These are phyloP conservation scores for Fusarium subtropicale DNA, from an alignment of 2,329 filamentous ascomycete species.

Conservation along the genomic window DNA sequence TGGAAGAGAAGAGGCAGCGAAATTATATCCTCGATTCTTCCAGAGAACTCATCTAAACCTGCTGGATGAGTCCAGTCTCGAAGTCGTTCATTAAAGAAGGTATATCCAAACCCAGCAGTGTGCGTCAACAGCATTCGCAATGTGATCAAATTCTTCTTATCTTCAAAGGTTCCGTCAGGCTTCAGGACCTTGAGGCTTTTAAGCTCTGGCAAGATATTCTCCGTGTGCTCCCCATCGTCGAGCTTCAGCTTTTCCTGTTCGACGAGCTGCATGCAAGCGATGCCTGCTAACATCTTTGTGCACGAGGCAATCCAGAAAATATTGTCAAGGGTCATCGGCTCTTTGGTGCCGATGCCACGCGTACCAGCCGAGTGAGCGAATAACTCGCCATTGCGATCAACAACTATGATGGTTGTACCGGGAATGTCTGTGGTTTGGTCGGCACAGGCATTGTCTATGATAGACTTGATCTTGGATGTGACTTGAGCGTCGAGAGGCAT, in stretches of 20 bases:
- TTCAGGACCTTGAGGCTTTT: conserved; percentile 59
- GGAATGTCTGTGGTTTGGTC: conserved; percentile 57
- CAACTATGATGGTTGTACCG: conserved; percentile 58
- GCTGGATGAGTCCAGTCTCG: conserved; percentile 60
- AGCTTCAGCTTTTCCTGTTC: conserved; percentile 62
- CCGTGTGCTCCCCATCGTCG: conserved; percentile 61
- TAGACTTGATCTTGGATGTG: conserved; percentile 32
- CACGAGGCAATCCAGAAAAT: conserved; percentile 71
- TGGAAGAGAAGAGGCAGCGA: conserved; percentile 68
- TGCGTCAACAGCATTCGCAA: conserved; percentile 69
- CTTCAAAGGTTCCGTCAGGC: conserved; percentile 53
- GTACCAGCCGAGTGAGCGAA: conserved; percentile 63
- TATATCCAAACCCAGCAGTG: conserved; percentile 68
- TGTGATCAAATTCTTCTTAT: conserved; percentile 64
- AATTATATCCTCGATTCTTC: conserved; percentile 62
- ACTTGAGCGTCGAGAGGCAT: conserved; percentile 37
- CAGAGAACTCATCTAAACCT: conserved; percentile 69
- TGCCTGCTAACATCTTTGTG: conserved; percentile 65
- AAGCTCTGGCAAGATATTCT: conserved; percentile 63
- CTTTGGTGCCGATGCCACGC: conserved; percentile 55
- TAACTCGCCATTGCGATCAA: conserved; percentile 61
- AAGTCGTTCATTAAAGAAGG: conserved; percentile 64
- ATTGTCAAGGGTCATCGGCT: conserved; percentile 69
- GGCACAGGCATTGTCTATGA: conserved; percentile 54
- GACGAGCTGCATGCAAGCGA: conserved; percentile 69